Percentiles rank a stretch among this genome's conserved stretches.
phyloP scores from a whole-genome alignment of 495 filamentous ascomycete genomes.

The Haplographium delicatum region DNA sequence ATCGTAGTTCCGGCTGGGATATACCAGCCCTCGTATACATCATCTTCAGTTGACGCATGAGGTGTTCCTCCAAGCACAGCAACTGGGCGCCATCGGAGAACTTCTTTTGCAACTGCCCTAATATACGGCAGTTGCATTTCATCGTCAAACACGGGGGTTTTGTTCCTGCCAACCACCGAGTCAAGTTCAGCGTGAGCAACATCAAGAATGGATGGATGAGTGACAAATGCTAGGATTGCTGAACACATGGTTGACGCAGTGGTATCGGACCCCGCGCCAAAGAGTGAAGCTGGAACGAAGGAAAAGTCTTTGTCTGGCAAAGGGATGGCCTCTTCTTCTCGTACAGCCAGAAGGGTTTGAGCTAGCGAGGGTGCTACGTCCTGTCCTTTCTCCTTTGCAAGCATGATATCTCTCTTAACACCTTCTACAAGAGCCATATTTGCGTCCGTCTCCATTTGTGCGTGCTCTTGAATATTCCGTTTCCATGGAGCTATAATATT shows the following conservation, averaged over 20 bases:
- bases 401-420: slow-evolving; percentile 38
- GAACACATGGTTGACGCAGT: slow-evolving; percentile 44
- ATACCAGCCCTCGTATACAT: slow-evolving; percentile 47
- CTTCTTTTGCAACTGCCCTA: slow-evolving; percentile 41
- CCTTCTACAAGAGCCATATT: slow-evolving; percentile 47
- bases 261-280: slow-evolving; percentile 63
- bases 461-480: slow-evolving; percentile 44
- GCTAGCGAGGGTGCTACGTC: slow-evolving; percentile 42
- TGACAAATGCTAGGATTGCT: slow-evolving; percentile 40
- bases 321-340: slow-evolving; percentile 38
- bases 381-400: slow-evolving; percentile 33
- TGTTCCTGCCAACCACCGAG: slow-evolving; percentile 35
- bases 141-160: slow-evolving; percentile 42
- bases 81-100: slow-evolving; percentile 48
- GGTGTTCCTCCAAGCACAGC: slow-evolving; percentile 50
- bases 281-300: slow-evolving; percentile 52
- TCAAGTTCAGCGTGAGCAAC: slow-evolving; percentile 44
- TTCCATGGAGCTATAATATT: slow-evolving; percentile 53
- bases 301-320: slow-evolving; percentile 50
- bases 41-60: slow-evolving; percentile 51
- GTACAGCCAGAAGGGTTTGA: slow-evolving; percentile 43
- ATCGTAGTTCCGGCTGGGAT: slow-evolving; percentile 49
- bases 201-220: slow-evolving; percentile 36
- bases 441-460: slow-evolving; percentile 42
- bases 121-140: slow-evolving; percentile 41